Conservation (phyloP, 2,329 filamentous ascomycete genomes). For the Calonectria fujianensis region DNA sequence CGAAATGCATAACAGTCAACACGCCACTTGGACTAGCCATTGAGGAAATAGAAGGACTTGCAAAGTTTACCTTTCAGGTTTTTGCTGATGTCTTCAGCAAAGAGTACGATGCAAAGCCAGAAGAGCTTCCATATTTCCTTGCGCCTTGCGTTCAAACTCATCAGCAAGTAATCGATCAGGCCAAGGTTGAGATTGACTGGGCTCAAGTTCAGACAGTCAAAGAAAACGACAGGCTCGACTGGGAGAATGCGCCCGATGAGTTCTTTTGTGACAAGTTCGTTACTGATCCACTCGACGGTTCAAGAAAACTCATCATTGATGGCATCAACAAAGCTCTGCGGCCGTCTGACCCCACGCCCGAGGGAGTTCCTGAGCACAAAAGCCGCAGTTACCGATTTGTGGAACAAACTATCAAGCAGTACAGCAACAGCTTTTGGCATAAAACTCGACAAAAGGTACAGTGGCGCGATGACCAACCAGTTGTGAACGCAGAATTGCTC, state of each 20-base stretch:
- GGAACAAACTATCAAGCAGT: conserved; percentile 83
- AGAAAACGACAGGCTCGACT: conserved; percentile 59
- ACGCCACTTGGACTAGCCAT: conserved; percentile 65
- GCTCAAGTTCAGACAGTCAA: conserved; percentile 66
- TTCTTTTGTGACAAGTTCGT: conserved; percentile 74
- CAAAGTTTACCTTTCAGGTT: conserved; percentile 82
- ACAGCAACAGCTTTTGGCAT: conserved; percentile 85
- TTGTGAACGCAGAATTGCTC: conserved; percentile 84
- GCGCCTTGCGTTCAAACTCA: conserved; percentile 72
- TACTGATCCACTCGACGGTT: conserved; percentile 76
- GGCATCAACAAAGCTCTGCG: conserved; percentile 74
- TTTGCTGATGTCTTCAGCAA: conserved; percentile 95
- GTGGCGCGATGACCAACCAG: conserved; percentile 84
- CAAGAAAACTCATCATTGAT: conserved; percentile 76
- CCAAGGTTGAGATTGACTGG: conserved; percentile 75
- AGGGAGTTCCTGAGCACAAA: conserved; percentile 68
- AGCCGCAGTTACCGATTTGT: conserved; percentile 64
- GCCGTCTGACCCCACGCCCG: conserved; percentile 79
- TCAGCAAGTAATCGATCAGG: conserved; percentile 11
- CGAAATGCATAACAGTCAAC: conserved; percentile 69
- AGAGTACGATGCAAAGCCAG: conserved; percentile 77
- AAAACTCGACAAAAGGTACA: conserved; percentile 70
- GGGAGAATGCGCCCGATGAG: conserved; percentile 65
- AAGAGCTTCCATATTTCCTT: conserved; percentile 88
- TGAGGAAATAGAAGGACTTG: conserved; percentile 73